Evolutionary conservation across 208 protist genomes (phyloP).

Genomic region (Leishmania aethiopica): DNA sequence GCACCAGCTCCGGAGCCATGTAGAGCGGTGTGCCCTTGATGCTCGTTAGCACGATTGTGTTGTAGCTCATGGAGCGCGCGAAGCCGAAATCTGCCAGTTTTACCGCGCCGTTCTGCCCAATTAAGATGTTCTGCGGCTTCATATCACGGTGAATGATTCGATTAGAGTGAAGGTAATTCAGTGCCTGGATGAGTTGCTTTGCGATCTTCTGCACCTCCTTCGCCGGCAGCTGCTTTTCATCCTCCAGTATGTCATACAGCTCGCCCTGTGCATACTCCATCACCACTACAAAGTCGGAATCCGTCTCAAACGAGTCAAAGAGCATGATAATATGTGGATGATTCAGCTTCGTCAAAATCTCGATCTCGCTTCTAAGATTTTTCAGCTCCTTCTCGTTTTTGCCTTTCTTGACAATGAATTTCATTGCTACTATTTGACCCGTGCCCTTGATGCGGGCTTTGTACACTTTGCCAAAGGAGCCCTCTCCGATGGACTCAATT

Average conservation of each 20-base stretch:
- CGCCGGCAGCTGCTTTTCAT: slow-evolving; percentile 93
- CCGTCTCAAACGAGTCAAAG: slow-evolving; percentile 97
- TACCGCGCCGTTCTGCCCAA: slow-evolving; percentile 93
- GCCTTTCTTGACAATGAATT: slow-evolving; percentile 96
- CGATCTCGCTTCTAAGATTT: slow-evolving; percentile 94
- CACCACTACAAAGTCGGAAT: slow-evolving; percentile 93
- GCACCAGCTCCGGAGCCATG: slow-evolving; percentile 96
- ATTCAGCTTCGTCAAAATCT: slow-evolving; percentile 95
- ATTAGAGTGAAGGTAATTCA: slow-evolving; percentile 97
- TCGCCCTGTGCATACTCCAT: slow-evolving; percentile 95
- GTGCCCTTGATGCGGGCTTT: slow-evolving; percentile 93
- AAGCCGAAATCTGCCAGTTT: slow-evolving; percentile 99
- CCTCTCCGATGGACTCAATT: slow-evolving; percentile 96
- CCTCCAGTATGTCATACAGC: slow-evolving; percentile 96
- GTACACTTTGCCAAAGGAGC: slow-evolving; percentile 99
- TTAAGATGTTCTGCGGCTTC: slow-evolving; percentile 97
- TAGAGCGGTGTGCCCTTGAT: slow-evolving; percentile 97
- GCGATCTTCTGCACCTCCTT: slow-evolving; percentile 93
- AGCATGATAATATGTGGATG: slow-evolving; percentile 97
- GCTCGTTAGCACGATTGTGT: slow-evolving; percentile 95
- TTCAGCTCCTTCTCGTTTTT: slow-evolving; percentile 95
- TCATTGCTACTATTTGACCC: slow-evolving; percentile 97
- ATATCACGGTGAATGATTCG: slow-evolving; percentile 98
- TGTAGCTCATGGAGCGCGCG: slow-evolving; percentile 95
- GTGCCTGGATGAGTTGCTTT: slow-evolving; percentile 96